These are phyloP conservation scores for Cryptococcus sp. DNA, from an alignment of 1,284 basidiomycete species.

Conservation along the genomic window DNA sequence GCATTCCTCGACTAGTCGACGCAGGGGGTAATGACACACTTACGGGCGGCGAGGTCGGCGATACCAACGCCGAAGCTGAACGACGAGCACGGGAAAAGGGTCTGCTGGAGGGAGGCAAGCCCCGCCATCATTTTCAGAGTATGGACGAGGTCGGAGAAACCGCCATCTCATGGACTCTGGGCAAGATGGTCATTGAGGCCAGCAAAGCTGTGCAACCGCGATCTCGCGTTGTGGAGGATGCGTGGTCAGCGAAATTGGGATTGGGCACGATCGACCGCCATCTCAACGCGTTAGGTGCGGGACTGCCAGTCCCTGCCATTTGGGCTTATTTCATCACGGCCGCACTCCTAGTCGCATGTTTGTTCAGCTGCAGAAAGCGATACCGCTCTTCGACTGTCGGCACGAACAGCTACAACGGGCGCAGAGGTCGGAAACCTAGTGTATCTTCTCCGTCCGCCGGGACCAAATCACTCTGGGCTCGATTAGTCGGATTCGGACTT, in stretches of 20 bases:
- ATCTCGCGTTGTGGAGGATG: constrained; percentile 22
- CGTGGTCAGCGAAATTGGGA: constrained; percentile 19
- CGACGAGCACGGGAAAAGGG: constrained; percentile 77
- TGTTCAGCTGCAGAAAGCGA: constrained; percentile 25
- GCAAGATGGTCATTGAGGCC: constrained; percentile 97
- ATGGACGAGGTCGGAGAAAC: constrained; percentile 88
- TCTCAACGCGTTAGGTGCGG: constrained; percentile 27
- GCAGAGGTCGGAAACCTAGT: constrained; percentile 28
- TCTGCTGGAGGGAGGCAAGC: constrained; percentile 52
- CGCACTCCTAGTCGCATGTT: constrained; percentile 26
- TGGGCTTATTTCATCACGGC: constrained; percentile 42
- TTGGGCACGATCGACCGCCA: constrained; percentile 20
- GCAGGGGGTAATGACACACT: constrained; percentile 63
- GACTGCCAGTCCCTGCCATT: constrained; percentile 25
- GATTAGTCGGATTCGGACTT: neutral
- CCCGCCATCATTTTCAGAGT: constrained; percentile 76
- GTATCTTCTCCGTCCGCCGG: constrained; percentile 14
- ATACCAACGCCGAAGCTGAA: constrained; percentile 63
- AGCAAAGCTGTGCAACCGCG: constrained; percentile 62
- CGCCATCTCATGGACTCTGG: constrained; percentile 95
- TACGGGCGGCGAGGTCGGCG: constrained; percentile 58
- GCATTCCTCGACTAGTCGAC: constrained; percentile 88
- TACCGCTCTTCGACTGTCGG: neutral
- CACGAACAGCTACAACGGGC: constrained; percentile 7
- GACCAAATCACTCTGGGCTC: neutral